Base-by-base conservation (phyloP, 768 basidiomycete genomes). In the Holtermanniella nyarrowii region DNA sequence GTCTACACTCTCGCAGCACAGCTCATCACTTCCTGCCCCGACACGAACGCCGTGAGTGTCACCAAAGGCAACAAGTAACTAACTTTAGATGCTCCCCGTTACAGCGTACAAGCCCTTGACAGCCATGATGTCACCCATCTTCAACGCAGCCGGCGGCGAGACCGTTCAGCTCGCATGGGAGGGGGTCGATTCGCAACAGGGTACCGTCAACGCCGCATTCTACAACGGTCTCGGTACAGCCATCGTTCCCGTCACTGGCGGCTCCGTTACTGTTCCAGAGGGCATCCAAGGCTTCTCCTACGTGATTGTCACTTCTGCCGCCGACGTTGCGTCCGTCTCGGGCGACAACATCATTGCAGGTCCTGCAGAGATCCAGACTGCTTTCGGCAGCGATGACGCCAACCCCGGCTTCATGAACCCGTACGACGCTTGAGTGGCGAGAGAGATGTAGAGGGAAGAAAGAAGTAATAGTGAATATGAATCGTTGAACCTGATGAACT, bases 281-380 rank as follows among this genome's bases (percentile, higher is more conserved):
- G 31, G 31, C 16, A 37, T 37, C 16, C 31, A 37, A 26, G 16
- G 41, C 40, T 22, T 50, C 41, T 46, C 42, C 48, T 50, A 46
- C 51, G 42, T 57, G 26, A 49, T 57, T 23, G 44, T 57, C 22
- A 49, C 43, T 23, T 21, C 42, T 7, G 31, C 31, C 31, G 16
- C 10, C 31, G 31, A 37, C 31, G 16, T 37, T 7, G 31, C 25
- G 44, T 24, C 47, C 21, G 31, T 37, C 31, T 65, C 65, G 31
- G 76, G 79, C 47, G 73, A 74, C 27, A 77, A 69, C 50, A 79
- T 76, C 22, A 69, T 83, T 42, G 81, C 80, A 27, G 82, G 82
- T 4, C 80, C 80, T 16, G 74, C 77, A 21, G 72, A 80, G 56
- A 56, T 78, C 22, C 44, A 55, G 53, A 49, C 54, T 47, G 54